These are phyloP conservation scores for Tricholomella constricta DNA, from an alignment of 768 basidiomycete species.

Conservation along the genomic window DNA sequence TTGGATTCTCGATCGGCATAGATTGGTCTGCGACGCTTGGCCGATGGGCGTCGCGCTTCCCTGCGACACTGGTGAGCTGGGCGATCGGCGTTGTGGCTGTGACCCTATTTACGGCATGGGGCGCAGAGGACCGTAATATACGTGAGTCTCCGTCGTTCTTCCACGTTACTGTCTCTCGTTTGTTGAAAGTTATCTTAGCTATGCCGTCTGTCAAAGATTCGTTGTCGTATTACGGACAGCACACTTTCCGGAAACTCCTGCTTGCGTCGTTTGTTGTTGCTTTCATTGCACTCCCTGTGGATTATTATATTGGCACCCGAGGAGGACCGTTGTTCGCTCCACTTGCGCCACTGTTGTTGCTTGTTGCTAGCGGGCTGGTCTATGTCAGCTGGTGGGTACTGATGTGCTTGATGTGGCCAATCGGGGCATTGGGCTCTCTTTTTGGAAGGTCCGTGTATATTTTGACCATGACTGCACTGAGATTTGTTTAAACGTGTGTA, in stretches of 20 bases:
- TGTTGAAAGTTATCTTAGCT: constrained; percentile 26
- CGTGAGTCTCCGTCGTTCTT: constrained; percentile 14
- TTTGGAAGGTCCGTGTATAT: constrained; percentile 37
- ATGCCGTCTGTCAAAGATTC: constrained; percentile 55
- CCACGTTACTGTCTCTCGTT: background rate
- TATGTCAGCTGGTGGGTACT: constrained; percentile 60
- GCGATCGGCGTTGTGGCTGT: constrained; percentile 67
- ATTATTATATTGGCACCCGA: constrained; percentile 60
- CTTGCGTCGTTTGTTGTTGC: constrained; percentile 46
- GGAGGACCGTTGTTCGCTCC: constrained; percentile 50
- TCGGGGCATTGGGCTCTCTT: constrained; percentile 35
- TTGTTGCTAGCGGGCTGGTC: constrained; percentile 68
- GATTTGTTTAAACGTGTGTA: background rate
- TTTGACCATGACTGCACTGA: background rate
- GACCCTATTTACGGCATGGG: constrained; percentile 56
- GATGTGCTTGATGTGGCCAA: constrained; percentile 45
- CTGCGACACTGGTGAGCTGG: constrained; percentile 73
- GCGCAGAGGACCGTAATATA: constrained; percentile 29
- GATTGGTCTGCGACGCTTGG: constrained; percentile 76
- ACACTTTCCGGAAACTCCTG: constrained; percentile 44
- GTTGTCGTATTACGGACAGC: constrained; percentile 43
- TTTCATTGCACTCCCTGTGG: constrained; percentile 56
- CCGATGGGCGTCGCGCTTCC: constrained; percentile 71
- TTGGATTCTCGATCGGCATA: constrained; percentile 51
- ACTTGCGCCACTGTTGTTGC: constrained; percentile 57